A percentile compares a stretch with the other conserved stretches of the same genome.
Evolutionary conservation across 441 rosid genomes (phyloP).

Genomic region (Gossypium gossypioides): DNA sequence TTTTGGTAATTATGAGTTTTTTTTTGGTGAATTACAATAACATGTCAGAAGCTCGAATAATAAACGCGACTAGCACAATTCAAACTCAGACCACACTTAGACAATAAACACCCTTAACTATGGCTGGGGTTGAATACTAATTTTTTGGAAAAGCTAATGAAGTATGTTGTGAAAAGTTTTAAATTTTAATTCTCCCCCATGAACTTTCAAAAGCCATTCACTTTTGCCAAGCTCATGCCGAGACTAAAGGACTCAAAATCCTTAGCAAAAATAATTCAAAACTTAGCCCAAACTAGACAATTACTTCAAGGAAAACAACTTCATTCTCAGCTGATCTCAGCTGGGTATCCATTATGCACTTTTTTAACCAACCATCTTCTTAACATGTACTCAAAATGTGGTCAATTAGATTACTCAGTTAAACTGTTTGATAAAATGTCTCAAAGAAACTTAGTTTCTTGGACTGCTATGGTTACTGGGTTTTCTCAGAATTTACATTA

Average conservation of each 20-base stretch:
- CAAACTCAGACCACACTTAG: accelerated
- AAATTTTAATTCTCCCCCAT: neutral
- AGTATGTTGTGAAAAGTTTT: neutral
- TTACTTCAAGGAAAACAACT: conserved; percentile 10
- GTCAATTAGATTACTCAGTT: conserved; percentile 19
- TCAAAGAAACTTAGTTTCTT: conserved; percentile 23
- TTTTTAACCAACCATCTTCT: conserved; percentile 22
- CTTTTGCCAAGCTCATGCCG: neutral
- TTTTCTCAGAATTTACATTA: conserved; percentile 22
- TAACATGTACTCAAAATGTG: conserved; percentile 30
- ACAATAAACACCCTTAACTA: too few species aligned
- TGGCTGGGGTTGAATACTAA: neutral
- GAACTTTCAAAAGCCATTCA: neutral
- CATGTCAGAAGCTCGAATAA: too few species aligned
- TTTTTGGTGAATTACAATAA: too few species aligned
- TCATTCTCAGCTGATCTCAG: conserved; percentile 15
- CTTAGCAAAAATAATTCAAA: conserved; percentile 8
- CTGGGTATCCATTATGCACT: conserved; percentile 14
- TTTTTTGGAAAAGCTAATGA: neutral
- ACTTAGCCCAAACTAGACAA: conserved; percentile 3
- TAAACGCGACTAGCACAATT: accelerated
- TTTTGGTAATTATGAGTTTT: neutral
- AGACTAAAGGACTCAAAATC: neutral
- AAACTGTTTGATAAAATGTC: conserved; percentile 25
- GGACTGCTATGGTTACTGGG: conserved; percentile 37